Percentiles rank a stretch among this genome's conserved stretches.
These are phyloP conservation scores for Monilinia fructicola DNA, from an alignment of 2,329 filamentous ascomycete species.

Conservation along the genomic window DNA sequence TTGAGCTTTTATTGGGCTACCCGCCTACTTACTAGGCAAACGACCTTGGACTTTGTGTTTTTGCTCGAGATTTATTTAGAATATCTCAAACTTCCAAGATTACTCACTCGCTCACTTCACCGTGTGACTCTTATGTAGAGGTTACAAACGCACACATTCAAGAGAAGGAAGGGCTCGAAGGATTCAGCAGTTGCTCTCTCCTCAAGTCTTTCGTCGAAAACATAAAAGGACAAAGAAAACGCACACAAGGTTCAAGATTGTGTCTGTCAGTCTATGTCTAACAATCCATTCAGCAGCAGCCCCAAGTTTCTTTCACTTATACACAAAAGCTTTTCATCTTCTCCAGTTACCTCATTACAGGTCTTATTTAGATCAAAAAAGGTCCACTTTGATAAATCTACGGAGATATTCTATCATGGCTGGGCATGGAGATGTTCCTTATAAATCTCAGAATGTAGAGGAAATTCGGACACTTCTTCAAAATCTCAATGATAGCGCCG, in stretches of 20 bases:
- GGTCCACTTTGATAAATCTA: neutral
- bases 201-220: neutral
- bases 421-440: slow-evolving; percentile 54
- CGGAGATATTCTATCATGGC: slow-evolving; percentile 45
- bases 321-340: neutral
- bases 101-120: neutral
- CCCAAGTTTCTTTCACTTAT: slow-evolving; percentile 1
- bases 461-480: slow-evolving; percentile 52
- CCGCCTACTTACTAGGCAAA: neutral
- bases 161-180: neutral
- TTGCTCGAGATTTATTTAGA: neutral
- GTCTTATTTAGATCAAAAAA: neutral
- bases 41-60: neutral
- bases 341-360: neutral
- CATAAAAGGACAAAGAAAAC: neutral
- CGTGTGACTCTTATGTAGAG: slow-evolving; percentile 7
- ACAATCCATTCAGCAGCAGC: neutral
- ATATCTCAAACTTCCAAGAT: neutral
- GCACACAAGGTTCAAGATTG: neutral
- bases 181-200: neutral
- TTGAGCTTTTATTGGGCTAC: too few species aligned
- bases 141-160: neutral
- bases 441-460: slow-evolving; percentile 65
- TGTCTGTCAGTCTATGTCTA: neutral
- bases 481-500: slow-evolving; percentile 56